Evolutionary conservation across 495 filamentous ascomycete species (phyloP).

Genomic region (Elaphomyces granulatus): DNA sequence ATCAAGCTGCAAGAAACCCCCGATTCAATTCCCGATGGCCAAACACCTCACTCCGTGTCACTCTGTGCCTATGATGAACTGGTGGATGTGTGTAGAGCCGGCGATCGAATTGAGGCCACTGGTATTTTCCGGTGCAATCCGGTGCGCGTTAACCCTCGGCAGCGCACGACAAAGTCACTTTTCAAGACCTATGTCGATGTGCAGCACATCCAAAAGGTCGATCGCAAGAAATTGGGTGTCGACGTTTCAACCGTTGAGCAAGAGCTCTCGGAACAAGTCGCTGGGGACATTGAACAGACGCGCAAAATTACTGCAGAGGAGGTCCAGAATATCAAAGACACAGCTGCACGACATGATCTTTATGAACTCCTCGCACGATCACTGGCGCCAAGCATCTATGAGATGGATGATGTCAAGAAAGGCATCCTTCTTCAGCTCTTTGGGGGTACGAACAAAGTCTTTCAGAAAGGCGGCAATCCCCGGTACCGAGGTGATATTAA

Average conservation of each 20-base stretch:
- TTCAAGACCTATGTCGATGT: constrained; percentile 98
- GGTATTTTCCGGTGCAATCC: constrained; percentile 92
- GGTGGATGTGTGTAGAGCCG: constrained; percentile 94
- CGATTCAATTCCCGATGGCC: constrained; percentile 83
- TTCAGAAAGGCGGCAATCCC: constrained; percentile 90
- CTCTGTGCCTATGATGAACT: constrained; percentile 94
- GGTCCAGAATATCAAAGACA: constrained; percentile 73
- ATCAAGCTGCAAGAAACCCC: constrained; percentile 98
- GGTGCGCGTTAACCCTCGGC: constrained; percentile 87
- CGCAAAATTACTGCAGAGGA: constrained; percentile 83
- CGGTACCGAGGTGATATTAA: constrained; percentile 97
- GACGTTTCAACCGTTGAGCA: constrained; percentile 84
- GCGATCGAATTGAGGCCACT: constrained; percentile 90
- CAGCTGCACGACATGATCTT: constrained; percentile 68
- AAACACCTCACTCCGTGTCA: constrained; percentile 94
- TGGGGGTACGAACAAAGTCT: constrained; percentile 96
- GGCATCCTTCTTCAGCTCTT: constrained; percentile 93
- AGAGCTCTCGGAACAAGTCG: constrained; percentile 59
- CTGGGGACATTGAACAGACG: constrained; percentile 62
- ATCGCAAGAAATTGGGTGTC: constrained; percentile 83
- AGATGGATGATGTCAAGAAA: constrained; percentile 98
- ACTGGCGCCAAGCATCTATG: constrained; percentile 86
- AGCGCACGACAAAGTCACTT: constrained; percentile 79
- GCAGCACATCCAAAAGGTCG: constrained; percentile 89
- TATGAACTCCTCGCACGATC: constrained; percentile 91